Evolutionary conservation across 2,329 filamentous ascomycete genomes (phyloP), one percentile per base, ranked within the genome.

Genomic region (Trichoderma oligosporum): DNA sequence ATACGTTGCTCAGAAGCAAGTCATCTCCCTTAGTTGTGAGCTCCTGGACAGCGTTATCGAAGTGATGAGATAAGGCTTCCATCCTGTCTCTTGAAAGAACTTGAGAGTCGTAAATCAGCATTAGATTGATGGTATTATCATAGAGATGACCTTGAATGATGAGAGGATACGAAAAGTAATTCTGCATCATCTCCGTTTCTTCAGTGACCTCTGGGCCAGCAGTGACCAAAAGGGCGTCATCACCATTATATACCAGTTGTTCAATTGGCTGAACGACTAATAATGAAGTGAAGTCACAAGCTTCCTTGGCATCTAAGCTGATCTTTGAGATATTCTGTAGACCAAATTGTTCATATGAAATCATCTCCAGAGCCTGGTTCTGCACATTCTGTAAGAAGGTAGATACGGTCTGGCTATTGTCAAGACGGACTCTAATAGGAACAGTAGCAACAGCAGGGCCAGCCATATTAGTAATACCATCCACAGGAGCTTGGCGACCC

Each of bases 391-490:
- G 42, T 7, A 70, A 56, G 11, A 62, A 63, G 7, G 63, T 47
- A 18, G 54, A 36, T n/a, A 65, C 27, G 2, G 47, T 57, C 4
- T 55, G 53, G 14, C 53, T 25, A 14, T 25, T 45, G 6, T 61
- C 33, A 4, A 67, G 20, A 2, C 27, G 39, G 2, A 67, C 46
- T 11, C 67, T 61, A 1, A 69, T 45, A 5, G 70, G 70, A 0
- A 72, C 60, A 4, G 68, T 70, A 12, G 66, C 63, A 24, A 73
- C 67, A 0, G 66, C 66, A 2, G 70, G 68, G 1, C 68, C 71
- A 3, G 62, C 52, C 6, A 71, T 65, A 1, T 61, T 55, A 5
- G 66, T 63, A 1, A 72, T 62, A 7, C 64, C 66, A 1, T 45
- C 31, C 1, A 73, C 52, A 1, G 64, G 59, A 3, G 66, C 64